Percentiles rank a stretch among this genome's conserved stretches.
phyloP scores from a whole-genome alignment of 345 rosid species.

The Melaleuca quinquenervia region DNA sequence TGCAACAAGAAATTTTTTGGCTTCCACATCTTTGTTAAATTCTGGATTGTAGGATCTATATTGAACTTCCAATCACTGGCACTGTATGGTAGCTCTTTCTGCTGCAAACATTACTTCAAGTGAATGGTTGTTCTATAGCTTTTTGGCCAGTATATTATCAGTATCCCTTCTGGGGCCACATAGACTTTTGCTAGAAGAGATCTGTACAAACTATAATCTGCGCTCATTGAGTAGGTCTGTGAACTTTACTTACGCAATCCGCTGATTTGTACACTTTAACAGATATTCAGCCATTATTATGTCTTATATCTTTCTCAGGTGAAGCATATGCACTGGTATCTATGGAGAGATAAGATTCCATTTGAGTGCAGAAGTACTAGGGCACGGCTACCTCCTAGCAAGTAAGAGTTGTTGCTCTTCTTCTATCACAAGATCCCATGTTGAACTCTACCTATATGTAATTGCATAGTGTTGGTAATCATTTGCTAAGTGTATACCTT shows the following conservation, averaged over 20 bases:
- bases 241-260: neutral
- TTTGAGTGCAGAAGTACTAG: constrained; percentile 87
- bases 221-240: neutral
- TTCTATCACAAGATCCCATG: neutral
- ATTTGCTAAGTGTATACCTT: neutral
- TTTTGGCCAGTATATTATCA: neutral
- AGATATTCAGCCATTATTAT: neutral
- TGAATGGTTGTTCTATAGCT: neutral
- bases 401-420: constrained; percentile 29
- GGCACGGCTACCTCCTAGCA: constrained; percentile 89
- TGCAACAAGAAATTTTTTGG: neutral
- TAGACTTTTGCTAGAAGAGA: neutral
- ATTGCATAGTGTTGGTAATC: neutral
- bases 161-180: neutral
- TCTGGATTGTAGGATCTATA: neutral
- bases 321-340: constrained; percentile 92
- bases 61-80: neutral
- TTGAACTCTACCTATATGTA: neutral
- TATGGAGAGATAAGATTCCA: constrained; percentile 52
- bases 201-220: neutral
- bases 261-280: neutral
- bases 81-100: neutral
- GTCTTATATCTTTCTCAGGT: constrained; percentile 37
- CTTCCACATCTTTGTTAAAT: neutral
- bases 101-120: neutral